Evolutionary conservation across 176 grass and related monocot species (phyloP).

Genomic region (Aegilops longissima): DNA sequence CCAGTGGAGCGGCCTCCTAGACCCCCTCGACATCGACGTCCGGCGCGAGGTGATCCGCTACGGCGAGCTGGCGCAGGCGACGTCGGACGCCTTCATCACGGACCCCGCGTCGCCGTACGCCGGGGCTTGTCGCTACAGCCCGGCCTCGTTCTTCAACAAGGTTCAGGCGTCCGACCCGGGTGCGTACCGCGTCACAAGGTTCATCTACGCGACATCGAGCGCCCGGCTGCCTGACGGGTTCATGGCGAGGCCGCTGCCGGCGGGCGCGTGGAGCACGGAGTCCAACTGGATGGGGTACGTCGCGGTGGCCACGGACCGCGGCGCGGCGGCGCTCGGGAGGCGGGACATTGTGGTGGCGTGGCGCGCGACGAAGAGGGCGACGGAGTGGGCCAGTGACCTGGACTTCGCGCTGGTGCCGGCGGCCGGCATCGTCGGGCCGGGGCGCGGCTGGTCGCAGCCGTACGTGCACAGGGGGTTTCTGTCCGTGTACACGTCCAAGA

Average conservation of each 20-base stretch:
- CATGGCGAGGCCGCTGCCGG: conserved; percentile 33
- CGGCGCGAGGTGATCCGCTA: conserved; percentile 61
- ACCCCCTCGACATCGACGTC: conserved; percentile 58
- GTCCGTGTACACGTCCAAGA: conserved; percentile 70
- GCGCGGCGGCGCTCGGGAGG: conserved; percentile 52
- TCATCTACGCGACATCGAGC: conserved; percentile 76
- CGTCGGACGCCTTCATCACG: conserved; percentile 62
- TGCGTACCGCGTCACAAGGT: conserved; percentile 56
- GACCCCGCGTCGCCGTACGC: conserved; percentile 54
- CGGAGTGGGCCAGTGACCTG: conserved; percentile 71
- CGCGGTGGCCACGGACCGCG: conserved; percentile 72
- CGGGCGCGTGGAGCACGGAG: conserved; percentile 45
- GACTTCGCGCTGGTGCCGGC: conserved; percentile 68
- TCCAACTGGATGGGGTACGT: conserved; percentile 91
- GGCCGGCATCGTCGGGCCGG: conserved; percentile 38
- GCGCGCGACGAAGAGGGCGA: conserved; percentile 60
- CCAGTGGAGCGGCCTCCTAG: conserved; percentile 53
- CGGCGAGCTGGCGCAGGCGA: conserved; percentile 69
- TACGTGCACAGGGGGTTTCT: conserved; percentile 71
- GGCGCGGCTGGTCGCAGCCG: conserved; percentile 28
- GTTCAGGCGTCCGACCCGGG: conserved; percentile 33
- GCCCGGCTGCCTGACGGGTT: conserved; percentile 29
- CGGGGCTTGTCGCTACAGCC: conserved; percentile 53
- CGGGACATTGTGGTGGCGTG: conserved; percentile 79
- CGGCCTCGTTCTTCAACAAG: conserved; percentile 37